Conservation (phyloP, 2,329 filamentous ascomycete species). For the Verticillium nubilum region DNA sequence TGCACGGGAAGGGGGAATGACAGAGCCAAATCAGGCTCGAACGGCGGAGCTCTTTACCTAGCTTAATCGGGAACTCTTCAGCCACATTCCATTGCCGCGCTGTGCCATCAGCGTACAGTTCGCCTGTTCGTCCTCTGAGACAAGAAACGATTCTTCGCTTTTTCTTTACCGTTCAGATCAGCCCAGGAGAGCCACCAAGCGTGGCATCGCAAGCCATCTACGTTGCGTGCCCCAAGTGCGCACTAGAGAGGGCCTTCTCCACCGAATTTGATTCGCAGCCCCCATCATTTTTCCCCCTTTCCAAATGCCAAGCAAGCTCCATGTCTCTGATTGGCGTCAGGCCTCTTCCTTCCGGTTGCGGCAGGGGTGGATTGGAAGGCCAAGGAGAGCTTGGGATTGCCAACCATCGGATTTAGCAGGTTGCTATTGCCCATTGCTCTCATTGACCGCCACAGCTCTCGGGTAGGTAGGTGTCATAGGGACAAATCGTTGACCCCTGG, state of each 20-base stretch:
- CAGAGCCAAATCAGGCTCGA: no score
- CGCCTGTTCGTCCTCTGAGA: no score
- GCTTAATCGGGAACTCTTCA: no score
- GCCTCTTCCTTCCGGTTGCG: background rate
- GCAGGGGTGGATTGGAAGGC: background rate
- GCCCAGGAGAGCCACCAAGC: no score
- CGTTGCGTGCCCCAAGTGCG: background rate
- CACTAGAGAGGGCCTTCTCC: background rate
- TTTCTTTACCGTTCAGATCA: no score
- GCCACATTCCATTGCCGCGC: no score
- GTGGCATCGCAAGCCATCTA: no score
- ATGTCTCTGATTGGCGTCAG: background rate
- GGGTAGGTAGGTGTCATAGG: background rate
- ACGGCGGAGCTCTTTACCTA: no score
- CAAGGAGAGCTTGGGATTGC: background rate
- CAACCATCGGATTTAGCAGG: background rate
- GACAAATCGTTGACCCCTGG: background rate
- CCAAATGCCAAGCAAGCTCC: background rate
- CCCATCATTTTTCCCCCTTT: background rate
- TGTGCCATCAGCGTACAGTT: no score
- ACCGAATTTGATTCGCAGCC: background rate
- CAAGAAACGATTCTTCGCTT: no score
- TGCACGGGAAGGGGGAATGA: no score
- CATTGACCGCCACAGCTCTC: background rate
- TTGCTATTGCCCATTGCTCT: background rate